These are phyloP conservation scores for Agaricales sp. DNA, from an alignment of 1,284 basidiomycete species.

Conservation along the genomic window DNA sequence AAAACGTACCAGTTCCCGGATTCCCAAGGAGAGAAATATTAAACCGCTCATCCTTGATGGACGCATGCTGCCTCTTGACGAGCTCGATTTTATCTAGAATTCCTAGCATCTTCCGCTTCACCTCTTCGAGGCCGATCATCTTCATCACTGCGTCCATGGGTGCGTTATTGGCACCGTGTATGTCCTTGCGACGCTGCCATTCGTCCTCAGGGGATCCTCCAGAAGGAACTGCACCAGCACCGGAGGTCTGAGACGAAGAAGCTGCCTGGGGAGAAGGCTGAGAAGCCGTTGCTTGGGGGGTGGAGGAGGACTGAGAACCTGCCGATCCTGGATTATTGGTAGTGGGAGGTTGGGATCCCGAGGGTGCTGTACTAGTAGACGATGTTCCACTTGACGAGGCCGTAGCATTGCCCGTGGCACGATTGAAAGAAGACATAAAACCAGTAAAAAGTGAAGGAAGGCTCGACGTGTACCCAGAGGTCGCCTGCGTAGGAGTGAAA, in stretches of 20 bases:
- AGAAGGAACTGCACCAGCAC: slow-evolving; percentile 9
- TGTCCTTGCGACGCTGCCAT: slow-evolving; percentile 39
- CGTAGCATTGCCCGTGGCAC: background rate
- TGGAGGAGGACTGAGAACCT: background rate
- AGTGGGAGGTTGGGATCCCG: background rate
- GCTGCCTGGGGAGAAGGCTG: background rate
- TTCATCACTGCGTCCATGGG: slow-evolving; percentile 45
- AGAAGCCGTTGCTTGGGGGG: background rate
- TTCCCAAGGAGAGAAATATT: slow-evolving; percentile 49
- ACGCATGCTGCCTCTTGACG: slow-evolving; percentile 30
- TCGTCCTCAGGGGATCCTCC: slow-evolving; percentile 26
- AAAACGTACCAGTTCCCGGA: slow-evolving; percentile 45
- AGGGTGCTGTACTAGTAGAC: slow-evolving; percentile 1
- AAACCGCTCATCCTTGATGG: slow-evolving; percentile 38
- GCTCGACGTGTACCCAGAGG: background rate
- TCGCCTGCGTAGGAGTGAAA: background rate
- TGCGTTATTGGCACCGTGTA: slow-evolving; percentile 33
- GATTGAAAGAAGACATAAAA: background rate
- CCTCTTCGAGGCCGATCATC: slow-evolving; percentile 47
- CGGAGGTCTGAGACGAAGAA: background rate
- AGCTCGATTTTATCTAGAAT: slow-evolving; percentile 44
- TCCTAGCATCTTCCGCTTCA: slow-evolving; percentile 37
- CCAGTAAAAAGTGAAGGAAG: no score
- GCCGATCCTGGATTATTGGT: slow-evolving; percentile 1
- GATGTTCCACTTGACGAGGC: no score